Percentiles rank a stretch among this genome's conserved stretches.
Evolutionary conservation across 1,284 basidiomycete genomes (phyloP).

Genomic region (Tremellales sp.): DNA sequence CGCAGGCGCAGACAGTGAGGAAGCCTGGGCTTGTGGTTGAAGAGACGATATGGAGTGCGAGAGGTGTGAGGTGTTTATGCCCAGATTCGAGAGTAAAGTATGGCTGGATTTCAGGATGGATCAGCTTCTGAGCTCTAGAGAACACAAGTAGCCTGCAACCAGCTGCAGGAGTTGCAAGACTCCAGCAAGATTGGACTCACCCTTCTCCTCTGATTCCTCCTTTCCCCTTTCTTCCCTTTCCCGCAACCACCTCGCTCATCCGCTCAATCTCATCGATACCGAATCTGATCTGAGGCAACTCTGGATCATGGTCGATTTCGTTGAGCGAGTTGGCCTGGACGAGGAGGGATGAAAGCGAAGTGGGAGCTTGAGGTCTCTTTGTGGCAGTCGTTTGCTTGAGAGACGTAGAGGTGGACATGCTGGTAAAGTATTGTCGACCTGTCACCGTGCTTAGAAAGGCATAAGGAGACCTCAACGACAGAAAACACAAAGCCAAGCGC

Average conservation of each 20-base stretch:
- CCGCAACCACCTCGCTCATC: constrained; percentile 37
- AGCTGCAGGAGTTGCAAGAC: constrained; percentile 1
- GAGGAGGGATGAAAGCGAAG: constrained; percentile 36
- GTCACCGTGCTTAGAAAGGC: neutral
- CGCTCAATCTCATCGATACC: constrained; percentile 47
- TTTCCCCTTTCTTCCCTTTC: constrained; percentile 31
- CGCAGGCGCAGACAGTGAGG: constrained; percentile 15
- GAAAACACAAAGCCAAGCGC: neutral
- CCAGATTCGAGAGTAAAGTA: constrained; percentile 43
- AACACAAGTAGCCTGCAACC: constrained; percentile 1
- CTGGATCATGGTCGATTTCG: constrained; percentile 31
- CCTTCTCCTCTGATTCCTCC: constrained; percentile 33
- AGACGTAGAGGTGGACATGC: constrained; percentile 16
- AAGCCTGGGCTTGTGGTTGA: too few species aligned
- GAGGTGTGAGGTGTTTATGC: constrained; percentile 44
- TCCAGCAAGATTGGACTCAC: constrained; percentile 23
- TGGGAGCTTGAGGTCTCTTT: constrained; percentile 17
- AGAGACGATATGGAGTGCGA: constrained; percentile 40
- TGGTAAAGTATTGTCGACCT: too few species aligned
- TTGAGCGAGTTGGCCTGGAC: constrained; percentile 41
- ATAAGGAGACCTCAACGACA: neutral
- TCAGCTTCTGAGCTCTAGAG: neutral
- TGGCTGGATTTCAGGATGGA: constrained; percentile 16
- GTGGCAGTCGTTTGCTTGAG: constrained; percentile 7
- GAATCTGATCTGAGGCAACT: constrained; percentile 43